Conservation (phyloP, 805 yeast genomes). For the Starmerella bombicola region DNA sequence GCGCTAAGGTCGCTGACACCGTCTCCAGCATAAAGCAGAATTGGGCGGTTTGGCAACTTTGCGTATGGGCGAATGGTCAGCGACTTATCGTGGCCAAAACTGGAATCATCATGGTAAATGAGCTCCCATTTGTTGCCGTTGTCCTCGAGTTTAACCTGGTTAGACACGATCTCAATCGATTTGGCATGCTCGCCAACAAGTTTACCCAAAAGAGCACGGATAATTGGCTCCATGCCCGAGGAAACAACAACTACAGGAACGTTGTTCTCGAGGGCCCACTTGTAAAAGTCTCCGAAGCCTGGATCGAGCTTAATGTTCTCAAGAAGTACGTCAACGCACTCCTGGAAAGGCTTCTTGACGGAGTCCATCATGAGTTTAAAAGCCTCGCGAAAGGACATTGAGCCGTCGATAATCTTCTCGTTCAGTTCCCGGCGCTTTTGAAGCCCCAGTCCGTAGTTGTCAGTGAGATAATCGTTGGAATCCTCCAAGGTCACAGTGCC, state of each 20-base stretch:
- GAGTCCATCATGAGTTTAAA: conserved; percentile 77
- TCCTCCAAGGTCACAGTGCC: conserved; percentile 95
- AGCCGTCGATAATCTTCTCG: conserved; percentile 57
- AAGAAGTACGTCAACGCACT: conserved; percentile 60
- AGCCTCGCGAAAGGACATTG: conserved; percentile 55
- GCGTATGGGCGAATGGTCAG: conserved; percentile 49
- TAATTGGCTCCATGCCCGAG: conserved; percentile 89
- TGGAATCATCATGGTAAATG: conserved; percentile 68
- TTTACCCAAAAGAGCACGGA: conserved; percentile 57
- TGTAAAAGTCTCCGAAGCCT: conserved; percentile 71
- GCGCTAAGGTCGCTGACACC: conserved; percentile 94
- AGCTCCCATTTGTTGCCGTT: conserved; percentile 63
- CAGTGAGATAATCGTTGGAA: conserved; percentile 85
- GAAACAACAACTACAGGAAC: conserved; percentile 78
- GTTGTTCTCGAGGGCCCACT: conserved; percentile 54
- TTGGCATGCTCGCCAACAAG: conserved; percentile 69
- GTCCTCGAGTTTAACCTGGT: conserved; percentile 47
- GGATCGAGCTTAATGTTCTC: conserved; percentile 69
- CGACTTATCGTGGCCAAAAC: conserved; percentile 93
- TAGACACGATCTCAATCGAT: conserved; percentile 69
- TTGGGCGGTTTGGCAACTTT: conserved; percentile 38
- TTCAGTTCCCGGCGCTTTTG: conserved; percentile 54
- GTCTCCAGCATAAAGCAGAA: conserved; percentile 87
- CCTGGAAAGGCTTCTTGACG: conserved; percentile 58
- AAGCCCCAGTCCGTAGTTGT: conserved; percentile 73